These are phyloP conservation scores for Globisporangium orthogonon DNA, from an alignment of 352 stramenopile species.

Conservation along the genomic window DNA sequence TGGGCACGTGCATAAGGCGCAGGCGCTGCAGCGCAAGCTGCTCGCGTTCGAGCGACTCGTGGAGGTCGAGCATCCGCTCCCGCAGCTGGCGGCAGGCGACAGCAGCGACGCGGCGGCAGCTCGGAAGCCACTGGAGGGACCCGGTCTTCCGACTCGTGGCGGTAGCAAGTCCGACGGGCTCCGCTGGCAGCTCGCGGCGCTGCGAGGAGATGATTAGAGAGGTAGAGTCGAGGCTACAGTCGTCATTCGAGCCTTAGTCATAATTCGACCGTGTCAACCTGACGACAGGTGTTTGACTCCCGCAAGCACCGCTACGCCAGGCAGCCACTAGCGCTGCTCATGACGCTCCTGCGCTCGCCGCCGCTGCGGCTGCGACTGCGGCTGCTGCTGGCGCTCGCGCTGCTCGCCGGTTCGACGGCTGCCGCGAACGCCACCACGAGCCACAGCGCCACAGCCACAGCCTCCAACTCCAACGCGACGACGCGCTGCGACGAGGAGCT, in stretches of 20 bases:
- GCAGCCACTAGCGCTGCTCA: not conserved
- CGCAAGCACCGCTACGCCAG: not conserved
- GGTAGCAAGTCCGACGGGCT: not conserved
- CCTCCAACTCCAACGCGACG: constrained; percentile 4
- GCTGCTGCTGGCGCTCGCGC: not conserved
- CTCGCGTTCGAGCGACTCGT: constrained; percentile 31
- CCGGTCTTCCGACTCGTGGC: not conserved
- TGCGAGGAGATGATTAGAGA: not conserved
- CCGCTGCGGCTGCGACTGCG: no score
- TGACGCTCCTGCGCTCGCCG: not conserved
- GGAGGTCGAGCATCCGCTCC: constrained; percentile 15
- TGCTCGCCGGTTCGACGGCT: not conserved
- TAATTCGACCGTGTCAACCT: no score
- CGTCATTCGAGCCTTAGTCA: no score
- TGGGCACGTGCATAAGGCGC: constrained; percentile 25
- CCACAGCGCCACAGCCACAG: not conserved
- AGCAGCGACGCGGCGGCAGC: no score
- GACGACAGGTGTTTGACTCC: not conserved
- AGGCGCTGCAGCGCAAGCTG: constrained; percentile 38
- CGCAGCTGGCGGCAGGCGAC: not conserved
- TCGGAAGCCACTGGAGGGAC: no score
- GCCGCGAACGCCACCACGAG: not conserved
- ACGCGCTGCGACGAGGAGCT: constrained; percentile 24
- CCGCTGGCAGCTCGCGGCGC: constrained; percentile 9
- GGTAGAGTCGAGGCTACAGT: no score